A percentile compares a stretch with the other conserved stretches of the same genome.
Conservation (phyloP, 2,329 filamentous ascomycete genomes). For the Zymoseptoria pseudotritici region DNA sequence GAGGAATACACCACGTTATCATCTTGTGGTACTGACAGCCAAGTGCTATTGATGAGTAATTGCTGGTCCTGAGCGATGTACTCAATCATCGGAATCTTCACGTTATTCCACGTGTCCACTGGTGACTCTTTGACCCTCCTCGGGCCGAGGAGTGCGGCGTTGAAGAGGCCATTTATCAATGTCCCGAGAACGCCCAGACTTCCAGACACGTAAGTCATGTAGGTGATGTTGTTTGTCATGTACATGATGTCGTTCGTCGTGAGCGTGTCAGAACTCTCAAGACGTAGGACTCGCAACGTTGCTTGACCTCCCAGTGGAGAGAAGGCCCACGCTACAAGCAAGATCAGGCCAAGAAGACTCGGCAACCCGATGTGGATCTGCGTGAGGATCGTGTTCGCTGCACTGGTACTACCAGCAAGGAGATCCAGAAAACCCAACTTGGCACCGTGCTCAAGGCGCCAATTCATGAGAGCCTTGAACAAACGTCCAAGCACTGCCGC, state of each 20-base stretch:
- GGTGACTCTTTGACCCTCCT: background rate
- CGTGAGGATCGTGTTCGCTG: background rate
- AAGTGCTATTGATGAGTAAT: background rate
- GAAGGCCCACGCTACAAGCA: background rate
- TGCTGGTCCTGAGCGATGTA: background rate
- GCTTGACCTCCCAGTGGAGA: conserved; percentile 5
- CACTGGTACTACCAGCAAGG: conserved; percentile 5
- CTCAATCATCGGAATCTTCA: conserved; percentile 2
- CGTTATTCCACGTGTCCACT: conserved; percentile 2
- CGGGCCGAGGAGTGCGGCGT: conserved; percentile 1
- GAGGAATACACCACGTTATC: conserved; percentile 3
- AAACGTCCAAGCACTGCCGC: conserved; percentile 1
- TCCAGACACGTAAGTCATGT: background rate
- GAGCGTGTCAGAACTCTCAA: background rate
- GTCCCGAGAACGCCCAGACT: background rate
- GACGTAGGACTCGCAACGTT: background rate
- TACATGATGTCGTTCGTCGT: background rate
- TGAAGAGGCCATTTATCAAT: conserved; percentile 1
- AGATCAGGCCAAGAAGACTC: background rate
- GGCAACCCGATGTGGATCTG: background rate
- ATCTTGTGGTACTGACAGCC: background rate
- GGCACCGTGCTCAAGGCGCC: conserved; percentile 1
- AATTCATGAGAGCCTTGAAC: conserved; percentile 1
- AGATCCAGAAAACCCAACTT: conserved; percentile 3
- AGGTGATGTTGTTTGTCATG: background rate